Base-by-base conservation (phyloP, 176 grass and related monocot species). In the Oryza glumipatula region DNA sequence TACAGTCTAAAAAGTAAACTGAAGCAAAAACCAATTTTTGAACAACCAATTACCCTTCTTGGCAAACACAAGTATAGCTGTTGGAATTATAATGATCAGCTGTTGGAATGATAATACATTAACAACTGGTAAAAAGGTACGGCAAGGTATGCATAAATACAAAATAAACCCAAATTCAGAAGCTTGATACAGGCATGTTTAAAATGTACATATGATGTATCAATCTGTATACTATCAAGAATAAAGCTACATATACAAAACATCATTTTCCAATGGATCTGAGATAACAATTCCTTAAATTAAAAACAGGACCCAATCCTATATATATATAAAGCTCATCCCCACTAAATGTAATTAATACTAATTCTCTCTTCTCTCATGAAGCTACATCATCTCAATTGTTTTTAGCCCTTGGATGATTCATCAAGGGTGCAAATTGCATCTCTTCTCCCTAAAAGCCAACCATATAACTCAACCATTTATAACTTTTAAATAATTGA, bases 111-210 rank as follows among this genome's bases (percentile, higher is more conserved):
- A 72, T 13, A 72, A 79, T 33, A 48, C 67, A 79, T 72, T 85
- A 58, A 79, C 4, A 72, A 78, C 10, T 44, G 43, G 30, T 75
- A 74, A 65, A 65, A 71, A 2, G 44, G 58, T 77, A 44, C 9
- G 7, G 43, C 47, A 71, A 71, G 21, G 24, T 47, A 46, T 11
- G 60, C 83, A 78, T 46, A 67, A 23, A 24, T 41, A 74, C 6
- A 83, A 83, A 66, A 83, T 72, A 72, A 24, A 44, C 43, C 43
- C 43, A 44, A 44, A 52, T 61, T 26, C 39, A 48, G 41, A 79
- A 79, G 35, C 68, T n/a, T 47, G 11, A 46, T 72, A 4, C 41
- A 14, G 19, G 11, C 22, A 26, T 24, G 22, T 48, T 47, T 46
- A 73, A 23, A 32, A 17, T 60, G 23, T 19, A 43, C 6, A 63